Percentiles rank a stretch among this genome's conserved stretches.
phyloP scores from a whole-genome alignment of 257 asterid species.

The Fraxinus quadrangulata region DNA sequence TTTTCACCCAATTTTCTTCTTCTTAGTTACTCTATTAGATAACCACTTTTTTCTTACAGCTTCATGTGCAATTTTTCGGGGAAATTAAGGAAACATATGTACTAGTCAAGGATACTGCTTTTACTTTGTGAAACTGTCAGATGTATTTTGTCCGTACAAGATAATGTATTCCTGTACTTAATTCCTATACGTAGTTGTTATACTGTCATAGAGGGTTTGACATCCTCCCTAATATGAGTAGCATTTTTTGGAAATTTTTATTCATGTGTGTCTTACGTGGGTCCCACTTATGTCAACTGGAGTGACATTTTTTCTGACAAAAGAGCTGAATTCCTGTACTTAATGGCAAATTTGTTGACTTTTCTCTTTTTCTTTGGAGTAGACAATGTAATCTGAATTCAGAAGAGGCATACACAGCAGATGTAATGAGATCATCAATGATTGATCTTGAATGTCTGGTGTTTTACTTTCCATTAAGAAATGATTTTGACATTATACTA shows the following conservation, averaged over 20 bases:
- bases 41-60: constrained; percentile 6
- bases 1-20: neutral
- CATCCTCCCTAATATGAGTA: too few relatives aligned
- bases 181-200: too few relatives aligned
- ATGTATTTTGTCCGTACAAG: neutral
- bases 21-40: neutral
- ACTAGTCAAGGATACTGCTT: neutral
- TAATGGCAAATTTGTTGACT: neutral
- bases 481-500: neutral
- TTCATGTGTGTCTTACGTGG: too few relatives aligned
- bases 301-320: too few relatives aligned
- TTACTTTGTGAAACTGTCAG: neutral
- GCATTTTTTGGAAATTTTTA: too few relatives aligned
- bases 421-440: neutral
- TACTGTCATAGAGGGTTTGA: too few relatives aligned
- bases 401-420: neutral
- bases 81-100: neutral
- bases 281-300: too few relatives aligned
- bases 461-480: neutral
- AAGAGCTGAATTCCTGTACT: too few relatives aligned
- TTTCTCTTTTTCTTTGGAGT: neutral
- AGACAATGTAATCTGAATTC: neutral
- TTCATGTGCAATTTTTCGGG: neutral
- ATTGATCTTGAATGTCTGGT: neutral
- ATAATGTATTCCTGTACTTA: neutral